Base-by-base conservation (phyloP, 2,329 filamentous ascomycete genomes). In the Curvularia hawaiiensis region DNA sequence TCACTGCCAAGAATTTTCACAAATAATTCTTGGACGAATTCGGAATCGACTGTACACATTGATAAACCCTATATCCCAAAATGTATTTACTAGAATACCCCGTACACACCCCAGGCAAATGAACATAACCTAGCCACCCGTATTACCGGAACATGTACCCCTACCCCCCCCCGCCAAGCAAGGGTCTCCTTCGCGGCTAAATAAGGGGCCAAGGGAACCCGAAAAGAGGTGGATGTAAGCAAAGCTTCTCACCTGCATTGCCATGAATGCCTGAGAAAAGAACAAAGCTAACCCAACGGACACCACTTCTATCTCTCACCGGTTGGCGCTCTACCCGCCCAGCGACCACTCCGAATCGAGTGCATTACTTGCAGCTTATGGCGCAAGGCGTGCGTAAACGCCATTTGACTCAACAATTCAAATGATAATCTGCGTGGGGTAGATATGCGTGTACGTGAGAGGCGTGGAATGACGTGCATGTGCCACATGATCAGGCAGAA, bases 131-230 rank as follows among this genome's bases (percentile, higher is more conserved):
- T 86, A 56, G 78, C 81, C 51, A 77, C 75, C 0, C 86, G 85
- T 69, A 82, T 82, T 1, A 83, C 83, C 3, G 84, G 83, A 0
- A 83, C 83, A 1, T 83, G 86, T 62, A 77, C 80, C 30, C n/a
- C n/a, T n/a, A n/a, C n/a, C n/a, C n/a, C n/a, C n/a, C 28, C 11
- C 30, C 9, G 30, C 30, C 30, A 31, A 31, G 30, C 30, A 31
- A 31, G 10, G 7, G 1, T 31, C 30, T 31, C 30, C 30, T 31
- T 31, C 30, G 30, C n/a, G 9, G 26, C 10, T 31, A 46, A 18
- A 20, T 28, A 10, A 20, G 26, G n/a, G 44, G n/a, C 22, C n/a
- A 10, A 10, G n/a, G n/a, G 79, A 1, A 55, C 85, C 30, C 30
- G 44, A 82, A 80, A 65, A 64, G 66, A 64, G 82, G 9, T 78